Percentiles rank a stretch among this genome's conserved stretches.
Conservation (phyloP, 331 rosid genomes). For the Acacia concinna region DNA sequence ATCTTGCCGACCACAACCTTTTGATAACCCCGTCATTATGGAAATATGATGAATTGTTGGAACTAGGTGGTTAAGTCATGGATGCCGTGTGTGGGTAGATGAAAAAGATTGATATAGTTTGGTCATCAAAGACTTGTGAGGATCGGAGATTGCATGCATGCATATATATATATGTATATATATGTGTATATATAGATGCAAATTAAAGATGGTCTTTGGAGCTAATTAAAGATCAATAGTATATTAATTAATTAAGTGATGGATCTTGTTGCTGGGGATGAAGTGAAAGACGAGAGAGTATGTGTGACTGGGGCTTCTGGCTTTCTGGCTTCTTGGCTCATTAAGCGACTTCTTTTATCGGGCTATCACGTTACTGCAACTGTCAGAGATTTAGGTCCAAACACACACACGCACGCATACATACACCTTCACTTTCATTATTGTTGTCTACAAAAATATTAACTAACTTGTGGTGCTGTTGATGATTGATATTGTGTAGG, state of each 20-base stretch:
- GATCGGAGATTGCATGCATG: neutral
- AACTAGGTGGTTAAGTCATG: neutral
- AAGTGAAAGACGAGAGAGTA: constrained; percentile 52
- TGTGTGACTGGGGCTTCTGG: constrained; percentile 94
- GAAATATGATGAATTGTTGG: neutral
- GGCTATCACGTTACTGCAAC: constrained; percentile 78
- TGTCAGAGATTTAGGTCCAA: constrained; percentile 80
- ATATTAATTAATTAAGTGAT: neutral
- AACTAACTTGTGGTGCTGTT: too few relatives aligned
- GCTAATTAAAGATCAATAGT: neutral
- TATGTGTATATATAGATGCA: neutral
- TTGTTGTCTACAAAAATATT: too few relatives aligned
- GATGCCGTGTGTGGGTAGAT: neutral
- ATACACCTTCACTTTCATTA: too few relatives aligned
- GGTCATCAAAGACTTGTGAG: constrained; percentile 2
- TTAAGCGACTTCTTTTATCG: constrained; percentile 70
- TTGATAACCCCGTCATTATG: neutral
- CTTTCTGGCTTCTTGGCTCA: constrained; percentile 79
- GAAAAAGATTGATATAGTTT: neutral
- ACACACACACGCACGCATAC: too few relatives aligned
- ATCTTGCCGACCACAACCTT: too few relatives aligned
- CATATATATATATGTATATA: neutral
- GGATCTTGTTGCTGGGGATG: neutral
- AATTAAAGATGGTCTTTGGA: neutral
- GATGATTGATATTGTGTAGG: too few relatives aligned